Base-by-base conservation (phyloP, 768 basidiomycete species). In the Naematelia encephala region DNA sequence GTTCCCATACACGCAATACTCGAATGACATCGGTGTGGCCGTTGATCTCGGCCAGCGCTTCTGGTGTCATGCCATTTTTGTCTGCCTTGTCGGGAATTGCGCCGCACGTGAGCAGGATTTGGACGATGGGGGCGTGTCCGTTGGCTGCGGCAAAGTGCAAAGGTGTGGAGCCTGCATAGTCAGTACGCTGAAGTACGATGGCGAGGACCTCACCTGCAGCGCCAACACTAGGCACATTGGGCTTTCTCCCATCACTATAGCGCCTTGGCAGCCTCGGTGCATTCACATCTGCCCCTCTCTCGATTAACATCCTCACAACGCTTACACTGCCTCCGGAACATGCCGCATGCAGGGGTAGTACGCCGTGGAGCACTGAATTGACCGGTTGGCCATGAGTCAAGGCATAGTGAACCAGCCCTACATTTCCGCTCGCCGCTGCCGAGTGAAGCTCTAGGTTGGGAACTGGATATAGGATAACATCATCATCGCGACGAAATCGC, bases 101-200 rank as follows among this genome's bases (percentile, higher is more conserved):
- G 49, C 92, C 92, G 62, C 85, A 86, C 16, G 87, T 83, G 39
- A 99, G 85, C 44, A 99, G 85, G 30, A 88, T 84, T 60, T 81
- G 82, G 46, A 91, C 84, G 66, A 92, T 85, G 23, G 81, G 78
- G 27, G 84, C 84, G 78, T 99, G 90, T 2, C 93, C 93, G 68
- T 96, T 92, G 26, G 94, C 92, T 29, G 92, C 88, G 13, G 96
- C 94, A 74, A 97, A 99, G 75, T 99, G 96, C 23, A 98, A 85
- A 0, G 96, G 91, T 0, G 94, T 96, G 2, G 88, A 88, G 28
- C 92, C 93, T 72, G 70, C 43, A 3, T 63, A n/a, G 19, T 23
- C 48, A 54, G 59, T 16, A 23, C 47, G n/a, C 16, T 30, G 22
- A 34, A 51, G 34, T 51, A 12, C 22, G 51, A 42, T 5, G 22